Percentiles rank a stretch among this genome's conserved stretches.
phyloP scores from a whole-genome alignment of 768 basidiomycete species.

The Gymnopilus dilepis region DNA sequence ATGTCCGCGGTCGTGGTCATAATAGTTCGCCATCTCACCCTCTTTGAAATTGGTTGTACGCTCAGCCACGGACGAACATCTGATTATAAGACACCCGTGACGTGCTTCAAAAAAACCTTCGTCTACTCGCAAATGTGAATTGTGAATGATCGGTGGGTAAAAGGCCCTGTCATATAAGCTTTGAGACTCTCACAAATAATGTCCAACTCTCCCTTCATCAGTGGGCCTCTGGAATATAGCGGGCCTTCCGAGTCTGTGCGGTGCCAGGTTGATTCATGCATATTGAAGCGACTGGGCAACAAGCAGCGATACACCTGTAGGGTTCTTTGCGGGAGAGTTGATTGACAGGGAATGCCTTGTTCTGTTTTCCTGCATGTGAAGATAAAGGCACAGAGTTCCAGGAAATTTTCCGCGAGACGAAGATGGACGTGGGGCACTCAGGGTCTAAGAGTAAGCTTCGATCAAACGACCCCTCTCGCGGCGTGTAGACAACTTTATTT shows the following conservation, averaged over 20 bases:
- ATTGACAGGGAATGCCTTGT: background rate
- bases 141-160: background rate
- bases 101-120: background rate
- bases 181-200: background rate
- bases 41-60: background rate
- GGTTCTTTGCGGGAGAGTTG: background rate
- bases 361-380: background rate
- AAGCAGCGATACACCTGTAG: background rate
- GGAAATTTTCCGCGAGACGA: background rate
- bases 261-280: background rate
- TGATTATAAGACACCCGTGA: background rate
- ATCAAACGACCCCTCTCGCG: background rate
- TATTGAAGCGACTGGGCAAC: background rate
- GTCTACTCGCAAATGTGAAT: background rate
- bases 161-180: background rate
- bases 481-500: background rate
- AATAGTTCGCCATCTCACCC: constrained; percentile 1
- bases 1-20: background rate
- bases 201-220: background rate
- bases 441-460: background rate
- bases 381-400: background rate
- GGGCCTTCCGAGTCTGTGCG: background rate
- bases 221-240: too few species aligned
- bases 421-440: constrained; percentile 6
- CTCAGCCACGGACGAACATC: background rate